Evolutionary conservation across 305 asterid genomes (phyloP), one percentile per base, ranked within the genome.

Genomic region (Nicotiana rustica): DNA sequence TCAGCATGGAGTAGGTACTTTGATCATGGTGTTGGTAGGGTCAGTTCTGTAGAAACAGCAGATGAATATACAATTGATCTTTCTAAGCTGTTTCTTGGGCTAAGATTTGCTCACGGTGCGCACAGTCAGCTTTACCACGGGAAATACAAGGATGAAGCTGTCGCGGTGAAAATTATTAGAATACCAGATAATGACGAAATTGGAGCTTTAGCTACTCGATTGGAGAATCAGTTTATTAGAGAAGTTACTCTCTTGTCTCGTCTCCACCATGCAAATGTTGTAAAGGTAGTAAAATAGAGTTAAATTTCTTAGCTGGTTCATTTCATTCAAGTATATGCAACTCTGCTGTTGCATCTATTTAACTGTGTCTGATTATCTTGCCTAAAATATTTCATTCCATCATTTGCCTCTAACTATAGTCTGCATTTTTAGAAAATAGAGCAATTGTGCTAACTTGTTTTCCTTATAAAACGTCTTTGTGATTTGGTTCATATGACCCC

Each of bases 1-100:
- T 93, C 93, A 0, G 80, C 89, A 0, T 95, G 99, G 98, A 49
- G 90, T 4, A 93, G 93, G 93, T 93, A 91, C 84, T 93, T 95
- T 82, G 96, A 90, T 84, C 87, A 87, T 81, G 90, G 92, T 69
- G 93, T 90, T 13, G 92, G 97, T 31, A 90, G 90, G 85, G 96
- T 93, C 57, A 90, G 88, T 5, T 89, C 93, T 52, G 91, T 92
- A 4, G 97, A 90, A 80, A 83, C 89, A 10, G 86, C 85, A 1
- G 84, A 71, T 19, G 84, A 83, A 12, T 67, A 78, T 77, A 31
- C 35, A 3, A 81, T 82, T 33, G 88, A 87, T 81, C 88, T 85
- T 47, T 83, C 89, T 60, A 83, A 87, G 84, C 76, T 87, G 68
- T 81, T 68, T 81, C 68, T 83, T 17, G 88, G 90, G 66, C 77